phyloP scores from a whole-genome alignment of 345 rosid species.

The Geranium rotundifolium region DNA sequence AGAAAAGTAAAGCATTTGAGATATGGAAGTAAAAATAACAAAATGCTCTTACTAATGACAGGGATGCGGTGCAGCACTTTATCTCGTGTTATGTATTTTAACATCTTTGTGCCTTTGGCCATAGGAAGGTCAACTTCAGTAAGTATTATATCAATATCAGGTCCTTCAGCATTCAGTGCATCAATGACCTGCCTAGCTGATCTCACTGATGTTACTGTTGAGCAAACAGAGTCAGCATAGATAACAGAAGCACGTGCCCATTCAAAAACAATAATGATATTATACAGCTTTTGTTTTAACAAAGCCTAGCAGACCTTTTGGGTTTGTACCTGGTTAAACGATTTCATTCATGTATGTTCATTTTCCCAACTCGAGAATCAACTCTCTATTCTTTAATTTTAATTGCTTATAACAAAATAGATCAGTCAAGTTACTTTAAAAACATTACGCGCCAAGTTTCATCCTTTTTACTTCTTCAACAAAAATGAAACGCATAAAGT shows the following conservation, averaged over 20 bases:
- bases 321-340: too few relatives aligned
- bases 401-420: too few relatives aligned
- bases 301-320: neutral
- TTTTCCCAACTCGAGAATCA: too few relatives aligned
- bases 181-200: constrained; percentile 95
- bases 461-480: too few relatives aligned
- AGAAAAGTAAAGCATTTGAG: neutral
- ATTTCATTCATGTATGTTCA: too few relatives aligned
- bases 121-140: constrained; percentile 96
- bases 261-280: neutral
- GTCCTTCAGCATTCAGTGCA: constrained; percentile 91
- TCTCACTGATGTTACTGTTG: constrained; percentile 72
- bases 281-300: neutral
- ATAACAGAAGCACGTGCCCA: neutral
- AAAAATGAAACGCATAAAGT: too few relatives aligned
- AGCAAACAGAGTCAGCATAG: constrained; percentile 10
- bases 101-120: constrained; percentile 91
- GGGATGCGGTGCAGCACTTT: constrained; percentile 81
- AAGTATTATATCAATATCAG: constrained; percentile 86
- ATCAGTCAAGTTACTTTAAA: too few relatives aligned
- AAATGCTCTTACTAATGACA: constrained; percentile 70
- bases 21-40: constrained; percentile 2
- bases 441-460: too few relatives aligned
- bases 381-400: too few relatives aligned
- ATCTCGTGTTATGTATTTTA: constrained; percentile 78